Evolutionary conservation across 805 yeast genomes (phyloP), one percentile per base, ranked within the genome.

Genomic region (Spathaspora passalidarum): DNA sequence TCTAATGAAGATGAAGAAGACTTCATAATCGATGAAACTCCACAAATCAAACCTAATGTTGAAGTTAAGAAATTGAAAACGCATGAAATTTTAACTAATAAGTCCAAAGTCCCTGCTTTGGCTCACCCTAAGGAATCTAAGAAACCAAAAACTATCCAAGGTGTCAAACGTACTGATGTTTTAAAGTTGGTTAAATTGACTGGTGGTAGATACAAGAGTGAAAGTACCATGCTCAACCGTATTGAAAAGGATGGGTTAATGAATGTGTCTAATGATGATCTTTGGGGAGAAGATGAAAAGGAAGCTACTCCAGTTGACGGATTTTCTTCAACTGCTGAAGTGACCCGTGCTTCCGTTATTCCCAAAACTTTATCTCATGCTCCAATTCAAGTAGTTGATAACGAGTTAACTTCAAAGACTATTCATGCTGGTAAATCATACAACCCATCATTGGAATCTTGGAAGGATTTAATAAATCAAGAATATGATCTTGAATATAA

Each of bases 381-480:
- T 2, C 84, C 95, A 1, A 61, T 82, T n/a, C 56, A 56, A 36
- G 78, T 88, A 14, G 75, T 72, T 47, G 74, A 75, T n/a, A 56
- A 68, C 40, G 82, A 73, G 16, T 63, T 54, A 1, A 46, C 52
- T 11, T 55, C 59, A 8, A 56, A 58, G 35, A 35, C 82, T 3
- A 90, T 96, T 10, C 84, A 84, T 56, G 94, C 84, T 1, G 98
- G 98, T 45, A 87, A 86, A 62, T 91, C 98, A 2, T 94, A 89
- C 61, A 94, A 94, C 61, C 99, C 99, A 20, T 77, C 92, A 10
- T 72, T 83, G 52, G 86, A 84, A 46, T 80, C 86, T 21, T 94
- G 99, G 99, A 81, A 81, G 55, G 66, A 64, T 16, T 74, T 91
- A 54, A 79, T 94, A 43, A 70, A 79, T 44, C 69, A 73, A 44